phyloP scores from a whole-genome alignment of 495 filamentous ascomycete species.

The Penicillium canescens region DNA sequence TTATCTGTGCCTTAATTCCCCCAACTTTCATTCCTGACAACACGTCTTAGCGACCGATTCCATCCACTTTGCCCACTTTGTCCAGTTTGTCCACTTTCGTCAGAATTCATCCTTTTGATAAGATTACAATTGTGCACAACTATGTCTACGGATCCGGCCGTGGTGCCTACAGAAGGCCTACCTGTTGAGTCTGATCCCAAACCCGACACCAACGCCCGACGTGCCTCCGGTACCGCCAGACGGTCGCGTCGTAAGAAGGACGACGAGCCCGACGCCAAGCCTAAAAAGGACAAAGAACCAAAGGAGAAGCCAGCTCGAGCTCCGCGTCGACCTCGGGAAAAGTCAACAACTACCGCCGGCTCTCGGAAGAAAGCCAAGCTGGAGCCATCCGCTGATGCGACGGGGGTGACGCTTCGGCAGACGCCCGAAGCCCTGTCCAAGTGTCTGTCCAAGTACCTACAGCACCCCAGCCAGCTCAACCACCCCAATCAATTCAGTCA shows the following conservation, averaged over 20 bases:
- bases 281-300: constrained; percentile 22
- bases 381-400: constrained; percentile 28
- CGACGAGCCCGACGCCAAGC: constrained; percentile 28
- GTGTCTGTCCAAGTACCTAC: constrained; percentile 10
- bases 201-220: constrained; percentile 22
- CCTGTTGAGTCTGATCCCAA: constrained; percentile 16
- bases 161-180: constrained; percentile 16
- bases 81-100: background rate
- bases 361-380: constrained; percentile 51
- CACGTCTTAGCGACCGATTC: too few species aligned
- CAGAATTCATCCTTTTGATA: too few species aligned
- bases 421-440: constrained; percentile 2
- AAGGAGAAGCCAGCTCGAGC: constrained; percentile 40
- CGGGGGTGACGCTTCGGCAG: constrained; percentile 8
- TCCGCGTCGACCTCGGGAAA: constrained; percentile 41
- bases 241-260: constrained; percentile 53
- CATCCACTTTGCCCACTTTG: background rate
- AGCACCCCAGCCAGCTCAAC: constrained; percentile 17
- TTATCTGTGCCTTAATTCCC: background rate
- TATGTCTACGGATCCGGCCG: constrained; percentile 26
- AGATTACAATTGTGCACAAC: background rate
- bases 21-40: background rate
- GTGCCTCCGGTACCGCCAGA: constrained; percentile 30
- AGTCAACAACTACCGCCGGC: constrained; percentile 32
- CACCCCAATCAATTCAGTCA: constrained; percentile 17